Evolutionary conservation across 805 yeast genomes (phyloP).

Genomic region (Cyberlindnera subsufficiens): DNA sequence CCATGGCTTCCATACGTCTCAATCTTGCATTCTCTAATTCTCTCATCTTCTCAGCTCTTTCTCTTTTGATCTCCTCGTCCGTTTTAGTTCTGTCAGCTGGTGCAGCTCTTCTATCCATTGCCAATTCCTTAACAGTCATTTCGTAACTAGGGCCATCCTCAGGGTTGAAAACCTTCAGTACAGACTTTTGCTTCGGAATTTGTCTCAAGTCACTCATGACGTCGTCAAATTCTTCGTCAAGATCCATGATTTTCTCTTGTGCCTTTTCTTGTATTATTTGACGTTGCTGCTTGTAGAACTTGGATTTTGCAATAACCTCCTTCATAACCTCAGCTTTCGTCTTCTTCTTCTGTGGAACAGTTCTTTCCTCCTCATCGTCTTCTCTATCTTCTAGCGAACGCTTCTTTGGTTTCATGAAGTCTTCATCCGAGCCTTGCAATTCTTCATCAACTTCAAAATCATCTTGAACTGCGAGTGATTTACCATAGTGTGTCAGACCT

Average conservation of each 20-base stretch:
- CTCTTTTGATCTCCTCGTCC: slow-evolving; percentile 59
- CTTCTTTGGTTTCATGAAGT: slow-evolving; percentile 28
- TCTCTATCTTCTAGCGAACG: slow-evolving; percentile 22
- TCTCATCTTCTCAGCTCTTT: slow-evolving; percentile 53
- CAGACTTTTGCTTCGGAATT: slow-evolving; percentile 25
- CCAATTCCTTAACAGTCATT: slow-evolving; percentile 57
- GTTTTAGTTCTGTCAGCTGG: slow-evolving; percentile 82
- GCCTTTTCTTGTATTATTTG: slow-evolving; percentile 57
- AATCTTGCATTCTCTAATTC: slow-evolving; percentile 62
- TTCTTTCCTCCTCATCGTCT: slow-evolving; percentile 32
- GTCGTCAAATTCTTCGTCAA: slow-evolving; percentile 71
- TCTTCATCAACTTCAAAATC: slow-evolving; percentile 46
- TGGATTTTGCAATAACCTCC: slow-evolving; percentile 78
- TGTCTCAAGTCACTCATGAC: slow-evolving; percentile 50
- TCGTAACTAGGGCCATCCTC: slow-evolving; percentile 51
- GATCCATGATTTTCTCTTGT: slow-evolving; percentile 55
- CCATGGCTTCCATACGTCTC: slow-evolving; percentile 70
- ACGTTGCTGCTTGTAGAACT: slow-evolving; percentile 69
- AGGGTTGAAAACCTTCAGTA: slow-evolving; percentile 19
- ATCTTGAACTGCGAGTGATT: slow-evolving; percentile 54
- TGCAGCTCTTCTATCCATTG: slow-evolving; percentile 67
- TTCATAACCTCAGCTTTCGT: slow-evolving; percentile 83
- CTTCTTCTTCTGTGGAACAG: slow-evolving; percentile 49
- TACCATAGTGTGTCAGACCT: slow-evolving; percentile 78
- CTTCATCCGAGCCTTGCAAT: slow-evolving; percentile 31